These are phyloP conservation scores for Lenwebbia sp. DNA, from an alignment of 345 rosid species.

Conservation along the genomic window DNA sequence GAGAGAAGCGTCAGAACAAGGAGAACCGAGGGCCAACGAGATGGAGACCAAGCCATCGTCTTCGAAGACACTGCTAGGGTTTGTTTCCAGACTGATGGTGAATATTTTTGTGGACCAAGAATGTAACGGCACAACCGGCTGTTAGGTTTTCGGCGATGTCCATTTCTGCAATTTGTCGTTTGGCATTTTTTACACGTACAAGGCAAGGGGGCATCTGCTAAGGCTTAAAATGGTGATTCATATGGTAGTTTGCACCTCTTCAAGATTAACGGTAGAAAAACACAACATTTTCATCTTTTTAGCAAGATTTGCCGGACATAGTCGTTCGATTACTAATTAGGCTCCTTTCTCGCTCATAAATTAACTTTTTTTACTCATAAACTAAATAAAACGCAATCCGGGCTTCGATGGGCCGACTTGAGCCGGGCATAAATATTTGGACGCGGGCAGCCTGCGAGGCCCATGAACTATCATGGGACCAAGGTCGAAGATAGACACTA, in stretches of 20 bases:
- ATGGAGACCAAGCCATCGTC: constrained; percentile 22
- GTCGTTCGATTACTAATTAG: background rate
- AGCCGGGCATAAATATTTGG: background rate
- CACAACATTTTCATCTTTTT: background rate
- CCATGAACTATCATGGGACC: background rate
- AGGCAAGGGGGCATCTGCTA: background rate
- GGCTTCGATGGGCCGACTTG: background rate
- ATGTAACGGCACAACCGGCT: background rate
- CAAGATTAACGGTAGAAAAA: background rate
- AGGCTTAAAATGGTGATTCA: background rate
- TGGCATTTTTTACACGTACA: background rate
- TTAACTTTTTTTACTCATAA: background rate
- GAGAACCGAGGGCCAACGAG: constrained; percentile 9
- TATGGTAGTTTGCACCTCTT: background rate
- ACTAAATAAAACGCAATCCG: background rate
- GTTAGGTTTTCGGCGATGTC: background rate
- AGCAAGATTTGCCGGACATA: background rate
- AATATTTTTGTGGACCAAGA: background rate
- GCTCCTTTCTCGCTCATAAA: background rate
- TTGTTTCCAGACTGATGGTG: background rate
- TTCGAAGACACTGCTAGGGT: constrained; percentile 5
- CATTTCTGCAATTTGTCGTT: background rate
- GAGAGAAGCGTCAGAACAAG: constrained; percentile 18
- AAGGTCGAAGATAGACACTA: background rate
- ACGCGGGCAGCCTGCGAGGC: background rate